Percentiles rank a stretch among this genome's conserved stretches.
These are phyloP conservation scores for Fraxinus pennsylvanica DNA, from an alignment of 257 asterid genomes.

Conservation along the genomic window DNA sequence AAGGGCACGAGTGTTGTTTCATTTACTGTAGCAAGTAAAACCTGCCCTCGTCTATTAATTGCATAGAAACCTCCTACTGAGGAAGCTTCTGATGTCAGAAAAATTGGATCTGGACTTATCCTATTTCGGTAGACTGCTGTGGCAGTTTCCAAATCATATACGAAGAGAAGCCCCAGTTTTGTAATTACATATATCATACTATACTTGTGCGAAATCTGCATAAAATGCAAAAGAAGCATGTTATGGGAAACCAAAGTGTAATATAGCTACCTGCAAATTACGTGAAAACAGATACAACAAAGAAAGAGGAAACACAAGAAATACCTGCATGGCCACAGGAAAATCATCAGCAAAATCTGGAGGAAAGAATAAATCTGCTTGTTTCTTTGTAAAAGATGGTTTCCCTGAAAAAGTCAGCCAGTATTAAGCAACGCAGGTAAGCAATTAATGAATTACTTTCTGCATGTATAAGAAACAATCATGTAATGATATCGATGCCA, in stretches of 20 bases:
- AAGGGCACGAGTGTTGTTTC: slow-evolving; percentile 87
- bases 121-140: slow-evolving; percentile 87
- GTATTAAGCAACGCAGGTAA: slow-evolving; percentile 22
- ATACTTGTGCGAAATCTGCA: slow-evolving; percentile 77
- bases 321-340: slow-evolving; percentile 96
- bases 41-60: slow-evolving; percentile 90
- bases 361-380: slow-evolving; percentile 94
- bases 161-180: slow-evolving; percentile 70
- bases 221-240: slow-evolving; percentile 19
- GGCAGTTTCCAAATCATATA: slow-evolving; percentile 74
- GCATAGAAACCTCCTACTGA: slow-evolving; percentile 92
- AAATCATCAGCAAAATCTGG: slow-evolving; percentile 95
- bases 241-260: slow-evolving; percentile 20
- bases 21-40: slow-evolving; percentile 87
- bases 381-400: slow-evolving; percentile 83
- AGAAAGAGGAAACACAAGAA: background rate
- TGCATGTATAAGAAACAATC: slow-evolving; percentile 5
- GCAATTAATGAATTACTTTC: background rate
- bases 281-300: background rate
- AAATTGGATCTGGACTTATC: slow-evolving; percentile 94
- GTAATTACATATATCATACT: slow-evolving; percentile 65
- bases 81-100: slow-evolving; percentile 85
- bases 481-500: background rate
- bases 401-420: slow-evolving; percentile 52
- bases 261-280: background rate